Evolutionary conservation across 169 alveolate genomes (phyloP), one percentile per base, ranked within the genome.

Genomic region (Cryptosporidium muris): DNA sequence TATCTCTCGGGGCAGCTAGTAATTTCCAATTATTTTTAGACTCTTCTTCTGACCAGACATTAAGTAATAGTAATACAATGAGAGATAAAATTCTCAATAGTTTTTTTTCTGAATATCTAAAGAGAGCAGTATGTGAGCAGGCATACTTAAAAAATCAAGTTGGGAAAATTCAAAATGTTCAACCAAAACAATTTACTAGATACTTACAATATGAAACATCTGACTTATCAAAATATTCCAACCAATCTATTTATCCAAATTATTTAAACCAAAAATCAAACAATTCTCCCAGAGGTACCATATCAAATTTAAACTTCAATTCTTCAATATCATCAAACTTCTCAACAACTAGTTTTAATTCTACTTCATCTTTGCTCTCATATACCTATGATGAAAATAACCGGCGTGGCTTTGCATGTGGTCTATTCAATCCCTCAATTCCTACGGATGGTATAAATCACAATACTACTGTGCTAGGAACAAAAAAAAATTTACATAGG

Each of bases 391-490:
- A 66, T 38, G 82, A 68, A 16, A 56, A 52, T 56, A 74, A 56
- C 48, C 66, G 54, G 25, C 66, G 68, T 14, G 85, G 85, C 36
- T 74, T 74, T 60, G 85, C 67, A 56, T 74, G 85, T 47, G 85
- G 85, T 45, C 54, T 74, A 25, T 74, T 74, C 43, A 74, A 60
- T 60, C 85, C 85, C 51, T 56, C 74, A 34, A 74, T 74, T 74
- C 85, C 85, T 37, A 74, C 85, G 5, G 85, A 74, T 60, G 85
- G 85, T 58, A 68, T 12, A 25, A 25, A 25, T 25, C 0, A 25
- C 25, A 25, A 25, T 25, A 25, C 25, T 25, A 25, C 25, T 25
- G 25, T 25, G 0, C 25, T 0, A 25, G 25, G 25, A 25, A 25
- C 25, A 25, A 25, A 25, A 25, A 25, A 25, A 25, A 25, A 25